phyloP scores from a whole-genome alignment of 768 basidiomycete genomes.

The Lentinula lateritia region DNA sequence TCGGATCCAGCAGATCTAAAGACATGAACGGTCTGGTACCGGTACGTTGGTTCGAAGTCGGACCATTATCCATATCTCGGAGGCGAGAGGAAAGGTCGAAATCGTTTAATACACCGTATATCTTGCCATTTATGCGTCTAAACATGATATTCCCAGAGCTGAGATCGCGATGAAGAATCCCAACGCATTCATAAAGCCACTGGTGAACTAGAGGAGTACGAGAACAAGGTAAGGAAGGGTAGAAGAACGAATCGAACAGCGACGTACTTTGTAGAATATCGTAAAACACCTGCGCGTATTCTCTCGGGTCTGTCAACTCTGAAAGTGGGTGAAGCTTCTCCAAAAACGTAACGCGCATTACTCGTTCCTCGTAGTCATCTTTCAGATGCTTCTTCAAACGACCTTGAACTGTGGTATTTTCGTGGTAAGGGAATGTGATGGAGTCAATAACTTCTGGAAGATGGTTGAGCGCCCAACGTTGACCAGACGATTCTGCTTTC shows the following conservation, averaged over 20 bases:
- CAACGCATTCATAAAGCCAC: constrained; percentile 3
- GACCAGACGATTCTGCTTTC: not conserved
- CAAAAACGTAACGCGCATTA: not conserved
- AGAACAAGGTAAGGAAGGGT: too few species aligned
- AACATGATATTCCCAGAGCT: constrained; percentile 11
- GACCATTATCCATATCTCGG: not conserved
- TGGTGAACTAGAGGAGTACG: constrained; percentile 2
- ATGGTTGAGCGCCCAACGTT: not conserved
- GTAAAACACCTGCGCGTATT: not conserved
- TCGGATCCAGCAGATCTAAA: not conserved
- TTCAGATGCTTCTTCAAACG: not conserved
- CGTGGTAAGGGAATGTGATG: not conserved
- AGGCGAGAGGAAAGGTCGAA: constrained; percentile 7
- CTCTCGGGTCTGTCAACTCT: not conserved
- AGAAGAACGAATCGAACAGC: not conserved
- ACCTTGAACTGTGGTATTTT: not conserved
- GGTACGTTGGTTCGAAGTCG: not conserved
- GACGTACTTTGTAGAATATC: constrained; percentile 1
- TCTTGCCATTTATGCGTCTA: constrained; percentile 9
- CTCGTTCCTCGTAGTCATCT: not conserved
- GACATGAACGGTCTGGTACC: constrained; percentile 5
- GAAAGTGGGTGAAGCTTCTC: not conserved
- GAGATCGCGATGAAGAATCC: constrained; percentile 13
- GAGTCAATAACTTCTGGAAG: not conserved
- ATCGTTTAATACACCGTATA: constrained; percentile 10